Evolutionary conservation across 345 rosid genomes (phyloP), one percentile per base, ranked within the genome.

Genomic region (Abelmoschus esculentus): DNA sequence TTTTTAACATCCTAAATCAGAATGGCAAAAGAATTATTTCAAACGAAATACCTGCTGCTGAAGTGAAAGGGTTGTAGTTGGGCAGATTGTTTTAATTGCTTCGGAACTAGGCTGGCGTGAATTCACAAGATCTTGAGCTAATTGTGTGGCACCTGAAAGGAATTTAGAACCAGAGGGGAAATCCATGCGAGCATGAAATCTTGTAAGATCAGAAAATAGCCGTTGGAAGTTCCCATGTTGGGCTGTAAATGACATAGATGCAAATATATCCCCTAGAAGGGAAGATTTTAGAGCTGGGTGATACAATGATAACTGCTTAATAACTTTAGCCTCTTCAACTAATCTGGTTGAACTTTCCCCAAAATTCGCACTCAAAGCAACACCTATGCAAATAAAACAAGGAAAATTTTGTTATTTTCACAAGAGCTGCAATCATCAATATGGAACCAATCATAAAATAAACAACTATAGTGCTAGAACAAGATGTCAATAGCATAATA

Each of bases 161-260:
- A 91, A 86, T 71, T 82, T 88, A 60, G 82, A 76, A 69, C 97
- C 96, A 58, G 91, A 87, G 56, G 92, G 95, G 70, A 89, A 80
- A 84, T 91, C 93, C 66, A 91, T 62, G 76, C 84, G 87, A 76
- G 81, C 80, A 34, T 86, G 90, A 75, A 83, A 78, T 66, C 93
- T 83, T 44, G 92, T 90, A 75, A 90, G 98, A 82, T 95, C 98
- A 11, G 82, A 78, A 82, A 88, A 84, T 18, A 74, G 74, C 76
- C 83, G 86, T 67, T 88, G 99, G 78, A 91, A 91, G 77, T 77
- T 88, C 67, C 99, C 99, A 40, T 84, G 85, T 72, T 89, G 98
- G 67, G 97, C 98, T 28, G 91, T 86, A 46, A 91, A 73, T 55
- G 92, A 78, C 40, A 88, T 70, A 4, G 97, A 84, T 60, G 88